Conservation (phyloP, 2,329 filamentous ascomycete species). For the Fusarium sp. region DNA sequence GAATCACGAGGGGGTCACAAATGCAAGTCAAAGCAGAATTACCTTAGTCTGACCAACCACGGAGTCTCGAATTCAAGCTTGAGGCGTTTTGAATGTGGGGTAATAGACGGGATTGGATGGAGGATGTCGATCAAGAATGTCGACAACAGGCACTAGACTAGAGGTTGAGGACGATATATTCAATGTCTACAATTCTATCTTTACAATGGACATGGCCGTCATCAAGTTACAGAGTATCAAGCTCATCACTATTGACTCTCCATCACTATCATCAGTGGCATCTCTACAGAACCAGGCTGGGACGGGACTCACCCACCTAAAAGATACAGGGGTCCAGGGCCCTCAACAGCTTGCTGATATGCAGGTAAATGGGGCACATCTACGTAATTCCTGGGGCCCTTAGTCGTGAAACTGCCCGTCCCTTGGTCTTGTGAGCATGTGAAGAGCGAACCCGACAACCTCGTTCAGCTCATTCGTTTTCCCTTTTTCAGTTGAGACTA, state of each 20-base stretch:
- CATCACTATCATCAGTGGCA: background rate
- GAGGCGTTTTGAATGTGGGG: conserved; percentile 22
- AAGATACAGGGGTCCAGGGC: conserved; percentile 14
- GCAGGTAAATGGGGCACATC: conserved; percentile 24
- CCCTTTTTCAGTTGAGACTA: background rate
- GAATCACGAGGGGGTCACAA: conserved; percentile 30
- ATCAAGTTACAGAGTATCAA: background rate
- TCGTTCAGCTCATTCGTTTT: background rate
- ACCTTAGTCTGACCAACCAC: conserved; percentile 28
- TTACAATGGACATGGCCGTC: fast-evolving
- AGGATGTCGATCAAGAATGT: conserved; percentile 6
- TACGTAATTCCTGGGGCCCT: conserved; percentile 32
- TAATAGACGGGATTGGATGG: conserved; percentile 11
- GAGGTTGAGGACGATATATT: background rate
- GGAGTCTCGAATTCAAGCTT: conserved; percentile 25
- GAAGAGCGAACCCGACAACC: conserved; percentile 12
- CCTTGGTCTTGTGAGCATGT: conserved; percentile 38
- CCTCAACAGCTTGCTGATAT: conserved; percentile 19
- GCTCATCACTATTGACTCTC: background rate
- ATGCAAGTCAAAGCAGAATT: conserved; percentile 23
- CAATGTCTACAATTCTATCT: background rate
- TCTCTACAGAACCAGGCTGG: conserved; percentile 1
- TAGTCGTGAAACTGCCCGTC: conserved; percentile 8
- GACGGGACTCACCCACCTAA: conserved; percentile 17
- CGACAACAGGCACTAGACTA: background rate